phyloP scores from a whole-genome alignment of 139 green algal species.

The Picochlorum sp. region DNA sequence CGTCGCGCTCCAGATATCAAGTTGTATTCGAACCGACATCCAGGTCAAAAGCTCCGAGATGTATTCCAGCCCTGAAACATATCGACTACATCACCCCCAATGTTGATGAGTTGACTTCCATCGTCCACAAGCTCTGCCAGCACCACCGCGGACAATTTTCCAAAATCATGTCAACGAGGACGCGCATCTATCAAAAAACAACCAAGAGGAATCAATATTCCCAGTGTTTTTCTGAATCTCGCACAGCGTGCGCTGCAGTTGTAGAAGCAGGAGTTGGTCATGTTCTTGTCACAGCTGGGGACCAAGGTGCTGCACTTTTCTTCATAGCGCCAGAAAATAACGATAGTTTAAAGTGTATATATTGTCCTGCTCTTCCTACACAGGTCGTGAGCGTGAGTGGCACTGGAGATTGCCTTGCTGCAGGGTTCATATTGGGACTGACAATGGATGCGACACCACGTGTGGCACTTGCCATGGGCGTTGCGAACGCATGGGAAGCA shows the following conservation, averaged over 20 bases:
- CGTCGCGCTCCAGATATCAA: not conserved
- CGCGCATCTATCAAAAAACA: conserved; percentile 25
- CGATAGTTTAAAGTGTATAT: not conserved
- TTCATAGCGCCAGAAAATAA: not conserved
- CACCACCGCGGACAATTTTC: no score
- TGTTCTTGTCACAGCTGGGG: conserved; percentile 50
- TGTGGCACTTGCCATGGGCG: not conserved
- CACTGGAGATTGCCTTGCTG: conserved; percentile 48
- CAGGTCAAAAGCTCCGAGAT: no score
- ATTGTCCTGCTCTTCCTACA: conserved; percentile 31
- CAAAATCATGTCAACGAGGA: no score
- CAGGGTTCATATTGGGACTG: conserved; percentile 33
- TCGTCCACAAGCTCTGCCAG: no score
- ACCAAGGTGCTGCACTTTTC: conserved; percentile 39
- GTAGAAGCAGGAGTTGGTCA: conserved; percentile 28
- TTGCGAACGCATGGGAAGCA: not conserved
- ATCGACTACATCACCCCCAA: no score
- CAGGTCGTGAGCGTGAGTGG: conserved; percentile 47
- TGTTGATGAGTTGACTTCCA: conserved; percentile 25
- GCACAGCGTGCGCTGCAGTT: conserved; percentile 4
- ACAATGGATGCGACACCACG: not conserved
- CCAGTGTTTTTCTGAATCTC: not conserved
- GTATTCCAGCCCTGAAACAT: no score
- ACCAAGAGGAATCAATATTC: not conserved
- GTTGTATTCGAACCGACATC: not conserved